Conservation (phyloP, 2,329 filamentous ascomycete genomes). For the Anthostomella pinea region DNA sequence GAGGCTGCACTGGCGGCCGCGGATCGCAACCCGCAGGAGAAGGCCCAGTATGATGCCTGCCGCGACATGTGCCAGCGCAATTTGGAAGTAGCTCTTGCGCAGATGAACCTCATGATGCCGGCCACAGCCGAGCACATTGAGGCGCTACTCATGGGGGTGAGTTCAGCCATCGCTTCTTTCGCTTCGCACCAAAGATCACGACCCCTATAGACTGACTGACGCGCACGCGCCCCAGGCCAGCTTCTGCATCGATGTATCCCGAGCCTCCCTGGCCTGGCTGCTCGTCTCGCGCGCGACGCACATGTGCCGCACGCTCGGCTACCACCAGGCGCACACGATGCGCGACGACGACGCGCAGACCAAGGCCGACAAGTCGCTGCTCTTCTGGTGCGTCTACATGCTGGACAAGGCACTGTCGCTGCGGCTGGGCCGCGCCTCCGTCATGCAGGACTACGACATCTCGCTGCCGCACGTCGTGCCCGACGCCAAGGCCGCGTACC, state of each 20-base stretch:
- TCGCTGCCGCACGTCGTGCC: constrained; percentile 34
- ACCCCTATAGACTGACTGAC: constrained; percentile 2
- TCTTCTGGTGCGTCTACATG: constrained; percentile 59
- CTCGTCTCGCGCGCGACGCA: constrained; percentile 30
- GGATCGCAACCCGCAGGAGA: constrained; percentile 21
- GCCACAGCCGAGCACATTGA: constrained; percentile 47
- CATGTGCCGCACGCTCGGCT: constrained; percentile 32
- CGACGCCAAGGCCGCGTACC: constrained; percentile 32
- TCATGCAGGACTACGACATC: constrained; percentile 57
- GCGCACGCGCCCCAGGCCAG: constrained; percentile 11
- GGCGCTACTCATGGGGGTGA: constrained; percentile 45
- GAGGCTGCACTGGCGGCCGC: constrained; percentile 25
- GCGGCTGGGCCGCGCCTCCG: constrained; percentile 50
- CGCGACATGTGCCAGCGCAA: constrained; percentile 30
- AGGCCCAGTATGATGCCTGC: constrained; percentile 25
- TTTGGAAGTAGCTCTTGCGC: constrained; percentile 29
- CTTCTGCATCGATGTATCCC: constrained; percentile 30
- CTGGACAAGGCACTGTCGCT: constrained; percentile 55
- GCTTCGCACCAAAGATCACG: neutral
- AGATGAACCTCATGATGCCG: constrained; percentile 46
- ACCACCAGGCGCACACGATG: constrained; percentile 30
- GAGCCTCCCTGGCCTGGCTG: constrained; percentile 31
- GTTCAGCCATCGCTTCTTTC: constrained; percentile 12
- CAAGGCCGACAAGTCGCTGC: constrained; percentile 32
- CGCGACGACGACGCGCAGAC: constrained; percentile 24